These are phyloP conservation scores for Cubamyces lactineus DNA, from an alignment of 768 basidiomycete genomes.

Conservation along the genomic window DNA sequence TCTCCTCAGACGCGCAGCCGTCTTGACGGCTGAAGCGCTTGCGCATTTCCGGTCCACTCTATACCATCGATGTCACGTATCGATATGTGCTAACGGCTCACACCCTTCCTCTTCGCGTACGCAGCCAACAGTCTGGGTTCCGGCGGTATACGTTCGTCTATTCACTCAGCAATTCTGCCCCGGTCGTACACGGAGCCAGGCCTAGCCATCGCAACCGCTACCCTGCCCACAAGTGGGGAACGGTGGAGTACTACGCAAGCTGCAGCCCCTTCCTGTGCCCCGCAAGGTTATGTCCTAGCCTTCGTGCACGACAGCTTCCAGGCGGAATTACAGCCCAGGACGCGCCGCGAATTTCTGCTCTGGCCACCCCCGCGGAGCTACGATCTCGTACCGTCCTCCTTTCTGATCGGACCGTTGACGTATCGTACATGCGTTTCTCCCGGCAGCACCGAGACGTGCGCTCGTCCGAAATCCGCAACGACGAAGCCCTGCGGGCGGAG, in stretches of 20 bases:
- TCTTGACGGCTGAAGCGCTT: conserved; percentile 7
- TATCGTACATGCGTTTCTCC: neutral
- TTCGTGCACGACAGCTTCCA: conserved; percentile 9
- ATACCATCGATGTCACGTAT: neutral
- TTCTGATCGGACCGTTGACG: conserved; percentile 16
- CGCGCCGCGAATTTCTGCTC: neutral
- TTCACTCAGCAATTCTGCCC: neutral
- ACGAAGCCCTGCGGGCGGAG: conserved; percentile 4
- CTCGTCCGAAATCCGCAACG: conserved; percentile 1
- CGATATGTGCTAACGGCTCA: neutral
- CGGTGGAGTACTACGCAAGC: neutral
- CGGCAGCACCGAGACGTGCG: neutral
- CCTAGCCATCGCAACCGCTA: neutral
- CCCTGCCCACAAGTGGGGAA: neutral
- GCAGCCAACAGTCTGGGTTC: neutral
- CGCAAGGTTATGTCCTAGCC: conserved; percentile 12
- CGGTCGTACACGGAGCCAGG: neutral
- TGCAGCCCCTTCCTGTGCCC: neutral
- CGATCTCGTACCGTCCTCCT: conserved; percentile 5
- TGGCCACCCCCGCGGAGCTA: conserved; percentile 14
- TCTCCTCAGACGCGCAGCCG: neutral
- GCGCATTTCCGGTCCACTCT: neutral
- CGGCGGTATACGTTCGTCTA: neutral
- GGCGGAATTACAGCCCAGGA: conserved; percentile 6
- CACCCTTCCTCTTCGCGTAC: neutral